Base-by-base conservation (phyloP, 2,329 filamentous ascomycete genomes). In the Curvularia hawaiiensis region DNA sequence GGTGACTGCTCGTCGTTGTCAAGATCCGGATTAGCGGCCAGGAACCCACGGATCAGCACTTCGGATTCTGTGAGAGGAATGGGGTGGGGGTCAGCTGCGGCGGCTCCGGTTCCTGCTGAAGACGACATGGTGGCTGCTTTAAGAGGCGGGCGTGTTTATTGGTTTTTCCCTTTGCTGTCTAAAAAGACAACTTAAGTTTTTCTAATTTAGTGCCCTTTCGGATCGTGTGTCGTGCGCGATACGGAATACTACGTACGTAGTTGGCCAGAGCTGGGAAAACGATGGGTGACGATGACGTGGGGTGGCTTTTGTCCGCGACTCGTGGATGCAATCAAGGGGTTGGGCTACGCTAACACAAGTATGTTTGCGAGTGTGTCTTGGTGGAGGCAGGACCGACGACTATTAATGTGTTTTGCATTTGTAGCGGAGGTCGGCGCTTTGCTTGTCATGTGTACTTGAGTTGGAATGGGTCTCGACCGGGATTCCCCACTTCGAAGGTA, bases 1-100 rank as follows among this genome's bases (percentile, higher is more conserved):
- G 69, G 59, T 22, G 69, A 63, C 41, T 65, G 28, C 26, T 46
- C 66, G 30, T 65, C 54, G 54, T 72, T 66, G 52, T 71, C 67
- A 28, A 75, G 56, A 51, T 62, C 61, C 22, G 73, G 71, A 50
- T 74, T 69, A 20, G 65, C 65, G 50, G 77, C 65, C 2, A 79
- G 62, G 58, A 73, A 73, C 22, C 69, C 66, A 51, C 65, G 68
- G 50, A 74, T 69, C 50, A 74, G 58, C 26, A 68, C 68, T 58
- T 74, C 67, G n/a, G 73, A 75, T 49, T 72, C 70, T 43, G 70
- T 75, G 43, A 69, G 54, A 46, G 68, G 66, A 18, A 65, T 66
- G 26, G 68, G 63, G 44, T 69, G 62, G 38, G 64, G 67, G 46
- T 63, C 61, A 45, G 54, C 46, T 26, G 54, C 28, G 28, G 54